Base-by-base conservation (phyloP, 495 filamentous ascomycete genomes). In the Aspergillus diversus region DNA sequence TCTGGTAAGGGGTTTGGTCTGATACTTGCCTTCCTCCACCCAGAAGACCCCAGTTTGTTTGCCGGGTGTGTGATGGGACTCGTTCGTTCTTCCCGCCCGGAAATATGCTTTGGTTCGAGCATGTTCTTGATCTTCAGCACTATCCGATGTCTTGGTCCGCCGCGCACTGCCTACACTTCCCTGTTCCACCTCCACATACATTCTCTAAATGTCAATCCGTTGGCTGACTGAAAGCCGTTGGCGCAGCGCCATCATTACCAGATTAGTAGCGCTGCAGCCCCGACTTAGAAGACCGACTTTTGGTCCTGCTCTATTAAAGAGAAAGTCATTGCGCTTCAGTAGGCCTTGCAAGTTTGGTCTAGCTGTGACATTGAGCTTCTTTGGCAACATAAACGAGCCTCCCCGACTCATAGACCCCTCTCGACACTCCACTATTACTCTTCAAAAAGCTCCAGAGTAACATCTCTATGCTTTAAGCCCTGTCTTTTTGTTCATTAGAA, bases 1-100 rank as follows among this genome's bases (percentile, higher is more conserved):
- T 52, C 59, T 59, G 56, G 64, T 66, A 59, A 66, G 60, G 56
- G 51, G 55, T 59, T 35, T 33, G 63, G 55, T 33, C 27, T 58
- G 31, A 27, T 54, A 11, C 50, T n/a, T 15, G 7, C 27, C 16
- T 42, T 51, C 21, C 17, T 33, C 48, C 6, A 17, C 42, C 17
- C 42, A 35, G 42, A 11, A 4, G 5, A 16, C 5, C 53, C 34
- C 8, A 17, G 35, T 58, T 27, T 54, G 58, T 62, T 66, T 60
- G 60, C 37, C 34, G 27, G 17, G 42, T n/a, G 46, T 42, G 53
- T 27, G 27, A 8, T 33, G 52, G 2, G 32, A n/a, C 7, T 17
- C 15, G 5, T 53, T 17, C 43, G 33, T 5, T 17, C 15, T 34
- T 49, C 34, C 39, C 33, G 33, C 15, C 42, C 51, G 53, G 60